Conservation (phyloP, 108 stramenopile species). For the Fistulifera pelliculosa region DNA sequence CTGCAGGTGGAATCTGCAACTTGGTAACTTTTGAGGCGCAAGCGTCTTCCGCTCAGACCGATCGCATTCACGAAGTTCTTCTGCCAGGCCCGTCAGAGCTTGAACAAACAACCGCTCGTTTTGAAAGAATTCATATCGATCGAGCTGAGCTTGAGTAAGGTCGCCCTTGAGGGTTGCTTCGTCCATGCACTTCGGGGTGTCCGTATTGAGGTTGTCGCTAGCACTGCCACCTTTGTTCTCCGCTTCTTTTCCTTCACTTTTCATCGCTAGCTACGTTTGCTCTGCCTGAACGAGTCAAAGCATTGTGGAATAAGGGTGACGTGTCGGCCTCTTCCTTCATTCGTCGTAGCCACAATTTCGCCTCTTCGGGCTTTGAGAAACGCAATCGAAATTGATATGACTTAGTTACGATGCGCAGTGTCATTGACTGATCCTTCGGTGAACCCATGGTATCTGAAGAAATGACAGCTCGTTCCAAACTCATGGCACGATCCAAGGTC, state of each 20-base stretch:
- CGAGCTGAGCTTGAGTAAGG: constrained; percentile 63
- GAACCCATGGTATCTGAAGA: constrained; percentile 19
- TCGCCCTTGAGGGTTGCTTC: constrained; percentile 28
- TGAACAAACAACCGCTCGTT: constrained; percentile 89
- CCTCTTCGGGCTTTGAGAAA: constrained; percentile 52
- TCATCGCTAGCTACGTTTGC: constrained; percentile 27
- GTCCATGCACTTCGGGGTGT: constrained; percentile 8
- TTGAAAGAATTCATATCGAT: constrained; percentile 87
- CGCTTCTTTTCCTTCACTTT: constrained; percentile 26
- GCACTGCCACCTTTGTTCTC: constrained; percentile 10
- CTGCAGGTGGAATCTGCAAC: constrained; percentile 70
- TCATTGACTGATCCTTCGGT: constrained; percentile 40
- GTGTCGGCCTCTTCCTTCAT: constrained; percentile 61
- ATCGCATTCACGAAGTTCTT: constrained; percentile 90
- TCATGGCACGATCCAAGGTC: constrained; percentile 63
- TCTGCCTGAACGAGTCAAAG: no score
- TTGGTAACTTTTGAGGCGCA: constrained; percentile 61
- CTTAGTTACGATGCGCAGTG: constrained; percentile 55
- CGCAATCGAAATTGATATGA: constrained; percentile 71
- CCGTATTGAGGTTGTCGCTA: constrained; percentile 8
- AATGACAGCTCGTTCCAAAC: constrained; percentile 72
- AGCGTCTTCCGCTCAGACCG: constrained; percentile 67
- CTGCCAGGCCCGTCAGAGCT: constrained; percentile 85
- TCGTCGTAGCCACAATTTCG: constrained; percentile 55
- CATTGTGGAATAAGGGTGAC: constrained; percentile 45